These are phyloP conservation scores for Fusarium sp. DNA, from an alignment of 2,329 filamentous ascomycete species.

Conservation along the genomic window DNA sequence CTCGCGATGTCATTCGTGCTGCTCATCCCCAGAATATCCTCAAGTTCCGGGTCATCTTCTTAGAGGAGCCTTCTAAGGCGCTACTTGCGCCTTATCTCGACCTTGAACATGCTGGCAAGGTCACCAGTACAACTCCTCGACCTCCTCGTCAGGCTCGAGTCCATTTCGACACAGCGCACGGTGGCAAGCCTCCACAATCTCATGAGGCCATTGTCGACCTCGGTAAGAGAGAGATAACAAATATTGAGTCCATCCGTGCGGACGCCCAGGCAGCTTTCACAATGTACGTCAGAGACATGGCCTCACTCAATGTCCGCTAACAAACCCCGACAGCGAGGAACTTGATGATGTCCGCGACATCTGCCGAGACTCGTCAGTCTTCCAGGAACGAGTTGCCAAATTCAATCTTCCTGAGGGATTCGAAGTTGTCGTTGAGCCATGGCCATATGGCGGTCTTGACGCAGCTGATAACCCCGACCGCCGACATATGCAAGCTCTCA, in stretches of 20 bases:
- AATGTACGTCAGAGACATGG: accelerated
- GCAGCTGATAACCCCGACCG: slow-evolving; percentile 41
- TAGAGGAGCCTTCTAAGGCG: not conserved
- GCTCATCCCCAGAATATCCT: not conserved
- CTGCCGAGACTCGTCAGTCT: slow-evolving; percentile 45
- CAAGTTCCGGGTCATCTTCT: not conserved
- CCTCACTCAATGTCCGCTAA: accelerated
- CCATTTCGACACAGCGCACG: slow-evolving; percentile 52
- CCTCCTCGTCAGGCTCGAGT: slow-evolving; percentile 56
- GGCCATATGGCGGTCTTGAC: slow-evolving; percentile 50
- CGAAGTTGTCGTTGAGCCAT: slow-evolving; percentile 49
- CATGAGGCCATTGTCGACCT: slow-evolving; percentile 53
- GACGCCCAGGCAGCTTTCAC: not conserved
- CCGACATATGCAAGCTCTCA: slow-evolving; percentile 50
- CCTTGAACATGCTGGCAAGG: slow-evolving; percentile 50
- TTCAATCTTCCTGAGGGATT: slow-evolving; percentile 47
- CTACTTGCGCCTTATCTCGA: not conserved
- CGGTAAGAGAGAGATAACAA: slow-evolving; percentile 37
- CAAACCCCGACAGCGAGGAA: slow-evolving; percentile 19
- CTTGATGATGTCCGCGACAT: slow-evolving; percentile 51
- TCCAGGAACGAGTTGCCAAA: slow-evolving; percentile 47
- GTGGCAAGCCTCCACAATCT: slow-evolving; percentile 40
- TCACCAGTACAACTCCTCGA: slow-evolving; percentile 42
- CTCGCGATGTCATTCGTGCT: not conserved
- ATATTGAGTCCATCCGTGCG: slow-evolving; percentile 48